Percentiles rank a stretch among this genome's conserved stretches.
Conservation (phyloP, 83 land plant species). For the Thuja plicata region DNA sequence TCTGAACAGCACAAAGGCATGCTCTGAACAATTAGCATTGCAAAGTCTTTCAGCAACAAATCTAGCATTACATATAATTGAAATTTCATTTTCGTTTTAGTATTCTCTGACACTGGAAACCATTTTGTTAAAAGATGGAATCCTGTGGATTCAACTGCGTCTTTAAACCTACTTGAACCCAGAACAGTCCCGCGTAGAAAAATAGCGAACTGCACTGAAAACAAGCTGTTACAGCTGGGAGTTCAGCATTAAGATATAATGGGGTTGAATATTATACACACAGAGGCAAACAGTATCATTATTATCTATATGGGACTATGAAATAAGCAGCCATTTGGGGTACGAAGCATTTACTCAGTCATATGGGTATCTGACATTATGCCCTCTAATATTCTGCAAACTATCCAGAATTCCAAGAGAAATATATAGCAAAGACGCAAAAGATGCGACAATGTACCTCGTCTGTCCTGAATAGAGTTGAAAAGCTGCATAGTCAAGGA, state of each 20-base stretch:
- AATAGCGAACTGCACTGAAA: too few relatives aligned
- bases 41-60: neutral
- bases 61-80: neutral
- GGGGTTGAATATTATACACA: neutral
- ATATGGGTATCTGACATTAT: neutral
- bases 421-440: neutral
- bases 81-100: neutral
- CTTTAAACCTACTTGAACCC: too few relatives aligned
- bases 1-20: neutral
- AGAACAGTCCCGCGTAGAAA: too few relatives aligned
- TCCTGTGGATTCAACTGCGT: too few relatives aligned
- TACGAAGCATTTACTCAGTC: neutral
- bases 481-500: slow-evolving; percentile 82
- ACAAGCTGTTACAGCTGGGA: too few relatives aligned
- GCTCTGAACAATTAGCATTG: neutral
- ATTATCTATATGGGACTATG: neutral
- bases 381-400: neutral
- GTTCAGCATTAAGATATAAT: too few relatives aligned
- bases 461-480: slow-evolving; percentile 84
- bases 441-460: slow-evolving; percentile 35
- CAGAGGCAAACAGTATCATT: neutral
- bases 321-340: neutral
- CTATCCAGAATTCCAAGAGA: neutral
- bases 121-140: too few relatives aligned
- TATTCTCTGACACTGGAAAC: neutral